Conservation (phyloP, 495 filamentous ascomycete species). For the Parathielavia appendiculata region DNA sequence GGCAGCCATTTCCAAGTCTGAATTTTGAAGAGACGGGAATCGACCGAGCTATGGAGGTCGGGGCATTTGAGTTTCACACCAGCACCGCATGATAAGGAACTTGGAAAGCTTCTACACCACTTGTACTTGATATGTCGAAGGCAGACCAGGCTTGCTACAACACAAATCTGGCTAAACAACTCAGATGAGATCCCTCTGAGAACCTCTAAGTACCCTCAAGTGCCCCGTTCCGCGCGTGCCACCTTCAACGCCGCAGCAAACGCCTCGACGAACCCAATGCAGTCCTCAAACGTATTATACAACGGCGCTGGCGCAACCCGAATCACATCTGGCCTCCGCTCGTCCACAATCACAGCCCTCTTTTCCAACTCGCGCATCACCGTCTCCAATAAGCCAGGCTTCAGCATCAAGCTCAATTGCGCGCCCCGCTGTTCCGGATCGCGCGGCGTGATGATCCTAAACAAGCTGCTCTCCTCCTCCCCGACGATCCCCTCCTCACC, state of each 20-base stretch:
- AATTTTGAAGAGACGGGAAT: no score
- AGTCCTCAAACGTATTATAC: conserved; percentile 81
- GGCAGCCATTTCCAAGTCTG: no score
- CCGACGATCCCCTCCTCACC: conserved; percentile 25
- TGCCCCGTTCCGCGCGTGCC: conserved; percentile 16
- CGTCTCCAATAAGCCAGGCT: conserved; percentile 59
- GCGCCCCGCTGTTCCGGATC: conserved; percentile 71
- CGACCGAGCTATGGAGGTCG: no score
- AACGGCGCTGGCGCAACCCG: conserved; percentile 87
- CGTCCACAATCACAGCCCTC: conserved; percentile 74
- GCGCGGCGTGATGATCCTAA: conserved; percentile 74
- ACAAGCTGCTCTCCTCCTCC: conserved; percentile 48
- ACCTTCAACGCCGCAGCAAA: conserved; percentile 50
- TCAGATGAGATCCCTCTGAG: neutral
- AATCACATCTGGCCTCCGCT: conserved; percentile 84
- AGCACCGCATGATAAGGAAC: no score
- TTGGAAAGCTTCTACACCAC: no score
- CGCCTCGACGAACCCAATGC: conserved; percentile 67
- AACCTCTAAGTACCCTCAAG: neutral
- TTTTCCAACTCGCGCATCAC: conserved; percentile 66
- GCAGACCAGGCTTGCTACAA: no score
- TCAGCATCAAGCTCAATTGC: conserved; percentile 74
- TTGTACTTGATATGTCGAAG: no score
- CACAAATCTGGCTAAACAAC: neutral
- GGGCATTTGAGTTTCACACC: no score